A percentile compares a stretch with the other conserved stretches of the same genome.
Conservation (phyloP, 306 rosid species). For the Cucurbita moschata region DNA sequence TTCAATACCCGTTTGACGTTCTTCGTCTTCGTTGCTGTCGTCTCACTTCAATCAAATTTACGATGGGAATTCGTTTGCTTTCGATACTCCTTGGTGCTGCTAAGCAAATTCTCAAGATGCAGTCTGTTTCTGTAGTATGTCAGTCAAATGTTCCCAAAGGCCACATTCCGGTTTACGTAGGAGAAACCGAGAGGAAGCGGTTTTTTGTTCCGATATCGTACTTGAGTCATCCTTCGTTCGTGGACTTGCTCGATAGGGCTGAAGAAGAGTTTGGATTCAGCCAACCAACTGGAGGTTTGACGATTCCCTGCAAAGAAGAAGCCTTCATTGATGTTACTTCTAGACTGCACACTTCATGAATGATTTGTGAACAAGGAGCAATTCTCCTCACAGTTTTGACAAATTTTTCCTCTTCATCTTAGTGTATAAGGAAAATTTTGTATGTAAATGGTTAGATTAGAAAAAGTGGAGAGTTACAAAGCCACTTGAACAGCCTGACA, state of each 20-base stretch:
- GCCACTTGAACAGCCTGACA: not conserved
- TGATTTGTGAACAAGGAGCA: not conserved
- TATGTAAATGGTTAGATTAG: not conserved
- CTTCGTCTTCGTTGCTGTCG: too few species aligned
- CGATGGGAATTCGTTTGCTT: not conserved
- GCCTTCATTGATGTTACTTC: slow-evolving; percentile 11
- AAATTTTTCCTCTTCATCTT: not conserved
- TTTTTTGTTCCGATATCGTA: slow-evolving; percentile 25
- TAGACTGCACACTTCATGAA: not conserved
- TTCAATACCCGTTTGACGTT: not conserved
- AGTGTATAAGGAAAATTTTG: not conserved
- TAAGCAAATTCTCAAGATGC: not conserved
- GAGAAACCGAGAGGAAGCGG: slow-evolving; percentile 24
- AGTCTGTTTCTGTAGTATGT: not conserved
- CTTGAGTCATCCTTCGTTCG: slow-evolving; percentile 28
- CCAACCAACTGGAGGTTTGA: slow-evolving; percentile 12
- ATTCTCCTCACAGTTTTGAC: not conserved
- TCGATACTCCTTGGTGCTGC: not conserved
- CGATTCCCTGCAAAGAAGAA: slow-evolving; percentile 14
- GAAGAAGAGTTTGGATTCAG: slow-evolving; percentile 41
- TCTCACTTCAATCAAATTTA: not conserved
- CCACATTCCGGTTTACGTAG: slow-evolving; percentile 32
- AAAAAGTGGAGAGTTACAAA: not conserved
- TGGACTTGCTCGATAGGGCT: slow-evolving; percentile 17
- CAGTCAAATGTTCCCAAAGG: slow-evolving; percentile 27